Conservation (phyloP, 345 rosid species). For the Iberis pinnata region DNA sequence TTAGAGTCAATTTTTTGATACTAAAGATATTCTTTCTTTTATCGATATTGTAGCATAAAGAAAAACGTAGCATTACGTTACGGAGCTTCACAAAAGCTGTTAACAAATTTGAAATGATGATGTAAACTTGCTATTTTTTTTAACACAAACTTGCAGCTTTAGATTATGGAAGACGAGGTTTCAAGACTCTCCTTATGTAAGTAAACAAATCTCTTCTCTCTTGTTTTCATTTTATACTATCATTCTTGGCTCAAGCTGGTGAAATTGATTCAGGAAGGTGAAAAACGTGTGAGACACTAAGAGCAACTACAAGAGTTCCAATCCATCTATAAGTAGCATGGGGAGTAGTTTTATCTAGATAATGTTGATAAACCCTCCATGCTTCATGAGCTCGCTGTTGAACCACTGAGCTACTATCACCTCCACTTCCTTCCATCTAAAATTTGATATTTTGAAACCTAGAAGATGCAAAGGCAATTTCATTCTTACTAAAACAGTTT, state of each 20-base stretch:
- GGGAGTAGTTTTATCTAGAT: slow-evolving; percentile 85
- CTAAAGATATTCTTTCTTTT: no score
- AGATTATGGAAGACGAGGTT: slow-evolving; percentile 80
- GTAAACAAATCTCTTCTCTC: slow-evolving; percentile 5
- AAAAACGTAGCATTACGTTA: no score
- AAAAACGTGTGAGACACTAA: slow-evolving; percentile 70
- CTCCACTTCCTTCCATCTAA: slow-evolving; percentile 73
- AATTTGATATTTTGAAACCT: slow-evolving; percentile 11
- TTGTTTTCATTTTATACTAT: not conserved
- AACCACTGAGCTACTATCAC: slow-evolving; percentile 44
- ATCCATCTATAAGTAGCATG: slow-evolving; percentile 76
- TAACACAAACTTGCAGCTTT: no score
- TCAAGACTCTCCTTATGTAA: slow-evolving; percentile 75
- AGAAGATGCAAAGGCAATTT: slow-evolving; percentile 29
- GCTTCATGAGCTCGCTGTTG: slow-evolving; percentile 59
- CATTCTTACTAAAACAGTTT: not conserved
- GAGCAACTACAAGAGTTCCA: slow-evolving; percentile 49
- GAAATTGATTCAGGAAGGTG: slow-evolving; percentile 54
- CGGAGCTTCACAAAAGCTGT: no score
- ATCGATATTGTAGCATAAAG: no score
- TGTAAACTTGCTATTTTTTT: no score
- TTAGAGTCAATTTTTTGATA: no score
- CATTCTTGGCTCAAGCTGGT: slow-evolving; percentile 4
- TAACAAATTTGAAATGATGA: no score
- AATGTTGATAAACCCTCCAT: slow-evolving; percentile 80